These are phyloP conservation scores for Blepharisma stoltei DNA, from an alignment of 73 alveolate species.

Conservation along the genomic window DNA sequence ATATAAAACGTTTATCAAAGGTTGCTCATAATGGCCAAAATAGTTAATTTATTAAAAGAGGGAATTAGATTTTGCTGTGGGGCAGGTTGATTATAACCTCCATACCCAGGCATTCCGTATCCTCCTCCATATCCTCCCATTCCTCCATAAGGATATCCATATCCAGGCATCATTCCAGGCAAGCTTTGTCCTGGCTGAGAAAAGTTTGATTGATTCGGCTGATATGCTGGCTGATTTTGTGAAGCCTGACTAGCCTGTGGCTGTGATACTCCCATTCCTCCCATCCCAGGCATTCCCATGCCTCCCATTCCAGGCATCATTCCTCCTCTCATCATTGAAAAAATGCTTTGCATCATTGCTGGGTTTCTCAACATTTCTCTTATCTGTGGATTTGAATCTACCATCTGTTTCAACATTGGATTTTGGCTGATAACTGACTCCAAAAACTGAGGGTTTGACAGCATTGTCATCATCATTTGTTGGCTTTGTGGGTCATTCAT, in stretches of 20 bases:
- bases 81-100: background rate
- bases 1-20: too few relatives aligned
- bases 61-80: conserved; percentile 43
- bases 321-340: background rate
- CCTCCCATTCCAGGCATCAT: conserved; percentile 17
- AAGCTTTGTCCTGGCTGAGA: background rate
- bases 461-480: background rate
- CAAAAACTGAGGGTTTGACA: background rate
- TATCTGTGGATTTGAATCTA: background rate
- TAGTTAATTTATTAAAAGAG: too few relatives aligned
- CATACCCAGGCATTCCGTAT: background rate
- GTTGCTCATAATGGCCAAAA: too few relatives aligned
- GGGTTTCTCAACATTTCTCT: conserved; percentile 25
- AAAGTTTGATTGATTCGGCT: conserved; percentile 78
- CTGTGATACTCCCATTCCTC: conserved; percentile 21
- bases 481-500: background rate
- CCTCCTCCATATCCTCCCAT: conserved; percentile 30
- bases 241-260: background rate
- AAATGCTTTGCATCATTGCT: background rate
- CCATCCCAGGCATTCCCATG: conserved; percentile 30
- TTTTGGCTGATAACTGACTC: background rate
- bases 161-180: background rate
- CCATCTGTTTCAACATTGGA: conserved; percentile 1
- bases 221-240: conserved; percentile 69
- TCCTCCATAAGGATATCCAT: conserved; percentile 11